Evolutionary conservation across 2,329 filamentous ascomycete species (phyloP).

Genomic region (Colletotrichum sp.): DNA sequence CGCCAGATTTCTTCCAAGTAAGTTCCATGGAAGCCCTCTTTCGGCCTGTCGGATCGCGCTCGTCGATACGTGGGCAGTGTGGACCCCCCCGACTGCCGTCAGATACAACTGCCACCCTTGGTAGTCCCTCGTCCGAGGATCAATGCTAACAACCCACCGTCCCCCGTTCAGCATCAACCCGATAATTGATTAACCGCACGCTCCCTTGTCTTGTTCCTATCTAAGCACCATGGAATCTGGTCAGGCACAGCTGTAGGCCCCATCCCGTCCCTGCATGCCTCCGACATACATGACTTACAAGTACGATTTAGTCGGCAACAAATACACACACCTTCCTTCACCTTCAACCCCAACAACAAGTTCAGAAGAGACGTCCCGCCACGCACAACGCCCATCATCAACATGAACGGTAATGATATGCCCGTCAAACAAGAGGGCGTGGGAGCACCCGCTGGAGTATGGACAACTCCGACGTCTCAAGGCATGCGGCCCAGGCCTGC

Average conservation of each 20-base stretch:
- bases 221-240: constrained; percentile 54
- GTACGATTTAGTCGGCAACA: constrained; percentile 50
- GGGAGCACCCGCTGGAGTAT: constrained; percentile 50
- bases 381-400: constrained; percentile 47
- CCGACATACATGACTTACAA: constrained; percentile 36
- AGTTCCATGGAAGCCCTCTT: constrained; percentile 38
- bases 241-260: constrained; percentile 58
- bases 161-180: constrained; percentile 37
- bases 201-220: constrained; percentile 35
- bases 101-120: constrained; percentile 32
- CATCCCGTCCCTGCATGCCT: constrained; percentile 23
- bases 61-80: constrained; percentile 33
- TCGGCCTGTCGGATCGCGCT: constrained; percentile 40
- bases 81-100: constrained; percentile 29
- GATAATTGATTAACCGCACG: constrained; percentile 41
- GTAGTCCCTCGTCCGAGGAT: constrained; percentile 30
- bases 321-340: constrained; percentile 54
- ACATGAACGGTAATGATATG: constrained; percentile 59
- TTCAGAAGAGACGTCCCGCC: constrained; percentile 50
- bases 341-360: constrained; percentile 52
- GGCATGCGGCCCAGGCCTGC: constrained; percentile 58
- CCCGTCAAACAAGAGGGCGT: constrained; percentile 52
- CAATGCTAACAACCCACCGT: constrained; percentile 43
- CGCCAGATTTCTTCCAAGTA: constrained; percentile 43
- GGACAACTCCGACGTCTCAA: constrained; percentile 61